Evolutionary conservation across 2,329 filamentous ascomycete genomes (phyloP).

Genomic region (Huntiella savannae): DNA sequence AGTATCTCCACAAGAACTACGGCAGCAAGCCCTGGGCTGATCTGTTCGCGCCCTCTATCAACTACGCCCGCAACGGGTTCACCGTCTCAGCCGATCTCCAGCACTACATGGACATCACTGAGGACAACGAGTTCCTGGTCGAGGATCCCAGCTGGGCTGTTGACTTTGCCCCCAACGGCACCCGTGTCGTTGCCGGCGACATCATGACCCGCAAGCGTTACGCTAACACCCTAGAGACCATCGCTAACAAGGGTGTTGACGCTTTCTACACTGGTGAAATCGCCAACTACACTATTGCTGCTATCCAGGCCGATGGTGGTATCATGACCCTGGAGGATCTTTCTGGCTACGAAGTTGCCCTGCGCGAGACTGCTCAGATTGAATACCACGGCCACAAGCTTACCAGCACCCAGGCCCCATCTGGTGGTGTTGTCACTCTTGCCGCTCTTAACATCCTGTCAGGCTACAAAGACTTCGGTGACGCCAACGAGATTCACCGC

Average conservation of each 20-base stretch:
- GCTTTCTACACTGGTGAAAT: conserved; percentile 58
- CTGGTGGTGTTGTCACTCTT: conserved; percentile 52
- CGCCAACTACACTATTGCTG: conserved; percentile 52
- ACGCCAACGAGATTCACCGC: conserved; percentile 31
- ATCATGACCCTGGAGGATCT: conserved; percentile 69
- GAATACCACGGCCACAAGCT: conserved; percentile 53
- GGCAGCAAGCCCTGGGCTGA: conserved; percentile 44
- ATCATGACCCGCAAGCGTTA: conserved; percentile 57
- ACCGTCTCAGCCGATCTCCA: conserved; percentile 51
- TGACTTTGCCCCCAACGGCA: conserved; percentile 67
- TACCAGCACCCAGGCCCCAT: conserved; percentile 48
- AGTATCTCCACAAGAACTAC: conserved; percentile 52
- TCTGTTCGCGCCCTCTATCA: conserved; percentile 51
- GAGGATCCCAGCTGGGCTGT: conserved; percentile 58
- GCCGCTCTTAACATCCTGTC: conserved; percentile 57
- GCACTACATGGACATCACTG: conserved; percentile 40
- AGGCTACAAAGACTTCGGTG: conserved; percentile 48
- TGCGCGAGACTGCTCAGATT: conserved; percentile 41
- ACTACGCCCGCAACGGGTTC: conserved; percentile 55
- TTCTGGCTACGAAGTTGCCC: conserved; percentile 48
- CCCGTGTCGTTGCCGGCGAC: conserved; percentile 45
- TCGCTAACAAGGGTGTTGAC: conserved; percentile 45
- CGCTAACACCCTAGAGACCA: conserved; percentile 51
- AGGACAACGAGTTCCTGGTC: conserved; percentile 42
- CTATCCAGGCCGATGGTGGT: conserved; percentile 52